Evolutionary conservation across 2,329 filamentous ascomycete species (phyloP).

Genomic region (Claviceps quebecensis): DNA sequence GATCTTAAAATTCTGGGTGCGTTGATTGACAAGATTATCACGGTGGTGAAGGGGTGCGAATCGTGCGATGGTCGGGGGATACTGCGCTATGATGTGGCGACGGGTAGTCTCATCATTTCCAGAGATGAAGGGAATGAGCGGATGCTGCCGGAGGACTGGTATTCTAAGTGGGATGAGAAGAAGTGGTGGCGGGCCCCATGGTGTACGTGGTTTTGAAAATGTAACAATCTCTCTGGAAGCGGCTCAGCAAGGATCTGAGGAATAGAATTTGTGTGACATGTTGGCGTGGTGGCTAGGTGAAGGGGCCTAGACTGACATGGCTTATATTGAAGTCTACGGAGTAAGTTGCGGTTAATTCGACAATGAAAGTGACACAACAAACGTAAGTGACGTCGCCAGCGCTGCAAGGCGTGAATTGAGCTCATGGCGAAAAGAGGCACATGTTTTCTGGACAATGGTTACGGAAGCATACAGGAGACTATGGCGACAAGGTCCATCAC

Average conservation of each 20-base stretch:
- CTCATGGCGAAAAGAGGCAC: too few relatives aligned
- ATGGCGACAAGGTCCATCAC: too few relatives aligned
- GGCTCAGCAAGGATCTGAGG: too few relatives aligned
- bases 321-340: not conserved
- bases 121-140: not conserved
- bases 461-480: too few relatives aligned
- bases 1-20: constrained; percentile 17
- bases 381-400: not conserved
- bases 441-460: too few relatives aligned
- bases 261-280: too few relatives aligned
- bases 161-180: constrained; percentile 1
- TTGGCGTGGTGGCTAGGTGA: too few relatives aligned
- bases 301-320: not conserved
- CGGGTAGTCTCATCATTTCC: not conserved
- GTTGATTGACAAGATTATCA: constrained; percentile 14
- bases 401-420: not conserved
- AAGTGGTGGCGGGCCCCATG: not conserved
- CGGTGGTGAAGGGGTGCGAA: not conserved
- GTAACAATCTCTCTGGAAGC: too few relatives aligned
- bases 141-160: not conserved
- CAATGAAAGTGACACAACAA: not conserved
- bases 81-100: not conserved
- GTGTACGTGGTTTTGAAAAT: too few relatives aligned
- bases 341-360: not conserved
- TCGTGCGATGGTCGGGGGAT: not conserved